These are phyloP conservation scores for Fomitiporia mediterranea DNA, from an alignment of 1,284 basidiomycete genomes.

Conservation along the genomic window DNA sequence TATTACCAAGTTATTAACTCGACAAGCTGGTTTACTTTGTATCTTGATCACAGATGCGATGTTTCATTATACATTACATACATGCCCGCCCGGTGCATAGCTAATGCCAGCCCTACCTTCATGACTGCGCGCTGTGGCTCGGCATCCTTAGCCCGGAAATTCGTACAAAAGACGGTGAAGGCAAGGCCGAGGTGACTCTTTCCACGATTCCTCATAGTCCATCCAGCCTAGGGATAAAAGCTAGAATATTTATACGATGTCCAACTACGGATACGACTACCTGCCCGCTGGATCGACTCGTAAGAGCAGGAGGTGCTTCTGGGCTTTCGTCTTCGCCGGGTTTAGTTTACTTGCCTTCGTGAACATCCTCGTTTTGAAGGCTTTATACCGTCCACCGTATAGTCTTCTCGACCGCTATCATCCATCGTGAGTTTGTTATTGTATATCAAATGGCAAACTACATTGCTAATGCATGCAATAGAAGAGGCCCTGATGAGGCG, in stretches of 20 bases:
- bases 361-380: background rate
- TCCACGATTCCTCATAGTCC: no score
- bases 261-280: background rate
- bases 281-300: background rate
- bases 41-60: no score
- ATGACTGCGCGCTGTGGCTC: no score
- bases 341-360: background rate
- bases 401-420: background rate
- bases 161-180: no score
- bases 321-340: background rate
- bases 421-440: background rate
- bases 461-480: background rate
- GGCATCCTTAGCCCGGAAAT: no score
- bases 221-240: no score
- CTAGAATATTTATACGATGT: background rate
- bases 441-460: background rate
- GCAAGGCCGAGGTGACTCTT: no score
- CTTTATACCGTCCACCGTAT: background rate
- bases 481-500: background rate
- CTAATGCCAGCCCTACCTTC: no score
- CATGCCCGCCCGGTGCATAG: no score
- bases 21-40: no score
- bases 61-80: no score
- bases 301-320: background rate
- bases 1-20: no score